Conservation (phyloP, 768 basidiomycete genomes). For the Tricholoma furcatifolium region DNA sequence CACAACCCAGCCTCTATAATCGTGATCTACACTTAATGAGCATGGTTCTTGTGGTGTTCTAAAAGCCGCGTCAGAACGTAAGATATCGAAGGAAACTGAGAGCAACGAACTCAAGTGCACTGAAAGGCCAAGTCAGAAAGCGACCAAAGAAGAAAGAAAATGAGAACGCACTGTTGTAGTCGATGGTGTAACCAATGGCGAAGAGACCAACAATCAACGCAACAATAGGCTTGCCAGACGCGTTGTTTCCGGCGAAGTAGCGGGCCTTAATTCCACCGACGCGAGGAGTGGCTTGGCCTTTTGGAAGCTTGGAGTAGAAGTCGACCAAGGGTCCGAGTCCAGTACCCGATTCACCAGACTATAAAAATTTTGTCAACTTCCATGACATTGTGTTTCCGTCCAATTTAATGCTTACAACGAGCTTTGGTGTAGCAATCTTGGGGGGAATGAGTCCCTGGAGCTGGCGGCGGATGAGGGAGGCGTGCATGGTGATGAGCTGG, state of each 20-base stretch:
- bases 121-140: constrained; percentile 26
- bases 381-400: background rate
- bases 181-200: constrained; percentile 80
- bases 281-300: constrained; percentile 69
- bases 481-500: constrained; percentile 58
- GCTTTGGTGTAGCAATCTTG: constrained; percentile 89
- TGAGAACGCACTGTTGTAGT: constrained; percentile 78
- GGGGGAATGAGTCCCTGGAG: constrained; percentile 87
- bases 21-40: constrained; percentile 49
- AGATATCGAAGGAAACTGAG: background rate
- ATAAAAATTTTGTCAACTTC: constrained; percentile 8
- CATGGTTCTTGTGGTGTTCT: constrained; percentile 92
- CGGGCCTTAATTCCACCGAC: constrained; percentile 73
- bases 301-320: constrained; percentile 96
- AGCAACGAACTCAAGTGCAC: constrained; percentile 79
- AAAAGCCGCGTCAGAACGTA: constrained; percentile 23
- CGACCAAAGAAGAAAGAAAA: constrained; percentile 8
- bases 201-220: constrained; percentile 66
- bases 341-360: constrained; percentile 82
- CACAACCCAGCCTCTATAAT: constrained; percentile 7
- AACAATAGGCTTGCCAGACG: constrained; percentile 68
- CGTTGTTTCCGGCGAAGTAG: constrained; percentile 85
- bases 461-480: constrained; percentile 81
- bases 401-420: constrained; percentile 59
- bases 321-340: constrained; percentile 84